Evolutionary conservation across 331 rosid species (phyloP).

Genomic region (Malus hybrid): DNA sequence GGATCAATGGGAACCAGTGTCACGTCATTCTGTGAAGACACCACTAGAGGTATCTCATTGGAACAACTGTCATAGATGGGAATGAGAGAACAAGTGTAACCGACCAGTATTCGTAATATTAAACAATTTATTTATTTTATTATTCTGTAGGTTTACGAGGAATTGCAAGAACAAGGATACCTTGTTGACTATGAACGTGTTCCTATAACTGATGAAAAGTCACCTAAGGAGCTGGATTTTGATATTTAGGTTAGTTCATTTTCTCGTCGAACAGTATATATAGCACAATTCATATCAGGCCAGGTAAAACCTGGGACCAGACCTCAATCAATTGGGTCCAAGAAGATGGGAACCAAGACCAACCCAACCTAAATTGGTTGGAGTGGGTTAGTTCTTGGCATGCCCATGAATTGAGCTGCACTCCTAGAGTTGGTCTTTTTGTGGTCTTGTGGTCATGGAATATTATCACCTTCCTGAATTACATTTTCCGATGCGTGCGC

Average conservation of each 20-base stretch:
- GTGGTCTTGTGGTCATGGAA: background rate
- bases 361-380: background rate
- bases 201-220: conserved; percentile 89
- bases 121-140: conserved; percentile 2
- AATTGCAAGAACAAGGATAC: conserved; percentile 65
- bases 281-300: conserved; percentile 6
- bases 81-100: background rate
- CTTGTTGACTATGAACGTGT: conserved; percentile 92
- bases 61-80: conserved; percentile 10
- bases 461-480: background rate
- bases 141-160: conserved; percentile 67
- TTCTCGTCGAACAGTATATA: background rate
- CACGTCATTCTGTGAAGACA: conserved; percentile 63
- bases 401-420: background rate
- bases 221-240: conserved; percentile 80
- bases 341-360: background rate
- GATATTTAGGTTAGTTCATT: conserved; percentile 60
- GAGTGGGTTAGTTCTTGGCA: background rate
- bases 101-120: conserved; percentile 13
- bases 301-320: conserved; percentile 2
- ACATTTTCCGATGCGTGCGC: conserved; percentile 1
- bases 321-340: conserved; percentile 2
- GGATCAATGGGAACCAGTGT: conserved; percentile 91
- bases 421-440: background rate
- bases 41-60: conserved; percentile 60